Conservation (phyloP, 495 filamentous ascomycete genomes). For the Chaetomium fimeti region DNA sequence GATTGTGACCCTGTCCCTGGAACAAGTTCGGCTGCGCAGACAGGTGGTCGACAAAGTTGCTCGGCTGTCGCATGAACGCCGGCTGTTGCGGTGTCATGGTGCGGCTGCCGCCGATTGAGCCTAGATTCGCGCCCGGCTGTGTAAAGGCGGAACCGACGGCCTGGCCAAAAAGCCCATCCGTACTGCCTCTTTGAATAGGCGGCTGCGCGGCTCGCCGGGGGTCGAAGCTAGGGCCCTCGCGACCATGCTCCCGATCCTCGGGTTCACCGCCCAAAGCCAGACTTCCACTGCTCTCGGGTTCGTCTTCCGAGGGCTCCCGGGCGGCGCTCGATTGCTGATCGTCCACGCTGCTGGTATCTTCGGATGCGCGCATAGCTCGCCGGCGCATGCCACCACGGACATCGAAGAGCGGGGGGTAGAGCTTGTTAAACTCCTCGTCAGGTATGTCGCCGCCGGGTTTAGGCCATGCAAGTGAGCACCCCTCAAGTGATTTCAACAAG, state of each 20-base stretch:
- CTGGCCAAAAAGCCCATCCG: constrained; percentile 54
- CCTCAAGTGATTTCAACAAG: constrained; percentile 39
- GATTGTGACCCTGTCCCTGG: constrained; percentile 74
- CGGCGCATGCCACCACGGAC: constrained; percentile 72
- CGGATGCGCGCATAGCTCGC: constrained; percentile 66
- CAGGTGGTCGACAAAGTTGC: constrained; percentile 57
- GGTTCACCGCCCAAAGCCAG: constrained; percentile 88
- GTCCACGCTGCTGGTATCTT: constrained; percentile 58
- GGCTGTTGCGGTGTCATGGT: constrained; percentile 83
- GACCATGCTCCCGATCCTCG: constrained; percentile 63
- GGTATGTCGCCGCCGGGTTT: constrained; percentile 29
- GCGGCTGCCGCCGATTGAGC: constrained; percentile 55
- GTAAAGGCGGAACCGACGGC: constrained; percentile 54
- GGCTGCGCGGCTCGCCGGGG: constrained; percentile 62
- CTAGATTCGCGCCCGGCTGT: constrained; percentile 47
- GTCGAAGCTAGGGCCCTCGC: constrained; percentile 54
- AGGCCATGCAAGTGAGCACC: constrained; percentile 33
- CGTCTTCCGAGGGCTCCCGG: constrained; percentile 46
- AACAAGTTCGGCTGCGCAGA: constrained; percentile 55
- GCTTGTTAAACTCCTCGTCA: constrained; percentile 30
- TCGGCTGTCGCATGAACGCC: constrained; percentile 59
- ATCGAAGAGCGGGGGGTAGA: constrained; percentile 77
- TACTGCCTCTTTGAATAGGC: constrained; percentile 65
- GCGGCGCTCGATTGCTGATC: constrained; percentile 49
- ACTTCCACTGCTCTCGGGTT: constrained; percentile 74